Base-by-base conservation (phyloP, 768 basidiomycete species). In the Termitomyces sp. region DNA sequence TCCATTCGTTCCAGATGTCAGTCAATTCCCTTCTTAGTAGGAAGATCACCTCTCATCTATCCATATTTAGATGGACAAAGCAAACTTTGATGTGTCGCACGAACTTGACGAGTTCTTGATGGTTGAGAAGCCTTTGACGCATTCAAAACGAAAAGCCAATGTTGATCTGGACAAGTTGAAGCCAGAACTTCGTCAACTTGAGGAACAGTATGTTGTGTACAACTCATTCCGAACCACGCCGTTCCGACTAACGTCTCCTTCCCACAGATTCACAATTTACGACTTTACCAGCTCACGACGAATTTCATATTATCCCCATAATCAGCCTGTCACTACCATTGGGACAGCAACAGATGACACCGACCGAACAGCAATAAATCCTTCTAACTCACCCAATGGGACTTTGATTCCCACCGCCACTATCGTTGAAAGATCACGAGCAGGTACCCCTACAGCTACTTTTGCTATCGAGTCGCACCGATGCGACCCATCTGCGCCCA, bases 11-110 rank as follows among this genome's bases (percentile, higher is more conserved):
- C 97, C 95, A 46, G 92, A 97, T 67, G 94, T 98, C 66, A 64
- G 94, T 87, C 20, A 18, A 29, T 27, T 37, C 16, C 13, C 12
- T 27, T 55, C 44, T 53, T 49, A 16, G 31, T 9, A 41, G 36
- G 48, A 53, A 22, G 27, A 46, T 50, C 29, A 46, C 46, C 16
- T 43, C 47, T 47, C 34, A 64, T 34, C 42, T 56, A 36, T 36
- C 20, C 22, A 43, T 51, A 50, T 42, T 27, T 67, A 99, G 95
- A 85, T 89, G 72, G 94, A 95, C 69, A 88, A 88, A 72, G 92
- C 94, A n/a, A 98, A 99, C 71, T 99, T 98, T 71, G 96, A 99
- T 68, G 88, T 97, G 37, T 86, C 93, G 36, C 94, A 98, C 67
- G 97, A 98, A 75, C 82, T 99, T 10, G 95, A 99, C 69, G 97